Evolutionary conservation across 1,284 basidiomycete species (phyloP).

Genomic region (Erythrobasidium hasegawianum): DNA sequence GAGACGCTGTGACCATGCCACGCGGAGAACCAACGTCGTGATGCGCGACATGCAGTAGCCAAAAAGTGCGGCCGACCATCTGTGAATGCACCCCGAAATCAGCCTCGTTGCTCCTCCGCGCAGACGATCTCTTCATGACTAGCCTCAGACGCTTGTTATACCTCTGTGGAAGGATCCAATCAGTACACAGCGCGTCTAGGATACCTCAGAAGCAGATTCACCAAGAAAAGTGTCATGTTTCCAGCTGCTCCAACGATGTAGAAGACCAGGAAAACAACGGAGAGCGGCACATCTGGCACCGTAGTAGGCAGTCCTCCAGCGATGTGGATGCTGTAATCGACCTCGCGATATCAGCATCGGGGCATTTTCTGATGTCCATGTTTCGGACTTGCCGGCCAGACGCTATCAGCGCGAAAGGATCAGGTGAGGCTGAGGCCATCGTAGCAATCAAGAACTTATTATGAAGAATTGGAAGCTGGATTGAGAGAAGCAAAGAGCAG

Average conservation of each 20-base stretch:
- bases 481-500: neutral
- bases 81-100: neutral
- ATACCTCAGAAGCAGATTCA: neutral
- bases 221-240: conserved; percentile 13
- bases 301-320: conserved; percentile 29
- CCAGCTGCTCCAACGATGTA: conserved; percentile 21
- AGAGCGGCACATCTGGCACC: conserved; percentile 26
- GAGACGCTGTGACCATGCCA: conserved; percentile 23
- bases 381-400: neutral
- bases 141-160: conserved; percentile 24
- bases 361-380: no score
- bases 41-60: conserved; percentile 33
- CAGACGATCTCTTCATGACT: neutral
- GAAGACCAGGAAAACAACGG: conserved; percentile 17
- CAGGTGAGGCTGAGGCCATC: neutral
- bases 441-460: no score
- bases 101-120: neutral
- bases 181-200: neutral
- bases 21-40: conserved; percentile 23
- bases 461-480: neutral
- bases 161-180: conserved; percentile 3
- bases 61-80: conserved; percentile 31
- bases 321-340: conserved; percentile 18
- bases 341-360: neutral
- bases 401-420: neutral